Conservation (phyloP, 169 alveolate species). For the Plasmodium vivax region DNA sequence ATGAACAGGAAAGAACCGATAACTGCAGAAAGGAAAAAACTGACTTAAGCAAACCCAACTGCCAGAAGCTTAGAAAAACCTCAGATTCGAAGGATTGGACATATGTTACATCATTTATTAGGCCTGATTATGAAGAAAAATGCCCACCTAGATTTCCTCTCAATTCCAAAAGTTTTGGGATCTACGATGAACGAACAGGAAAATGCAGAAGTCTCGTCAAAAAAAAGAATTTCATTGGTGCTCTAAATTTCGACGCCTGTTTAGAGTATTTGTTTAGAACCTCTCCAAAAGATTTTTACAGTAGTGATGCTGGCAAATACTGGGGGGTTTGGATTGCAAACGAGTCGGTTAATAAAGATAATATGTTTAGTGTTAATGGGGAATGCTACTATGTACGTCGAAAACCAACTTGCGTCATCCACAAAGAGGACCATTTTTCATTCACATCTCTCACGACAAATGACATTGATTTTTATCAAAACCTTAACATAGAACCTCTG, state of each 20-base stretch:
- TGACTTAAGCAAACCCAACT: constrained; percentile 36
- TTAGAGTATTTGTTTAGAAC: constrained; percentile 43
- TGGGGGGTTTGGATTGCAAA: constrained; percentile 67
- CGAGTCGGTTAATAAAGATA: constrained; percentile 15
- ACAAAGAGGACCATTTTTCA: constrained; percentile 55
- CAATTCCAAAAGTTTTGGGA: constrained; percentile 50
- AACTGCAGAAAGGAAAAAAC: constrained; percentile 16
- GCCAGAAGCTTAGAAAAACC: constrained; percentile 39
- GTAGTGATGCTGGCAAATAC: neutral
- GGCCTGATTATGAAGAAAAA: constrained; percentile 74
- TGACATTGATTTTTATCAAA: constrained; percentile 47
- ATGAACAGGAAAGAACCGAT: constrained; percentile 44
- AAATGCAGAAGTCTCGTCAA: constrained; percentile 44
- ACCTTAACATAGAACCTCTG: neutral
- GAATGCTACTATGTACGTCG: constrained; percentile 34
- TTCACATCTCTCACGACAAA: constrained; percentile 68
- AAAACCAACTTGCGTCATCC: constrained; percentile 64
- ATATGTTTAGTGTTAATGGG: constrained; percentile 1
- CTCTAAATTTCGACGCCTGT: constrained; percentile 2
- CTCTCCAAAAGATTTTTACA: neutral
- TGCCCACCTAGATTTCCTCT: constrained; percentile 72
- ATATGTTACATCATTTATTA: constrained; percentile 53
- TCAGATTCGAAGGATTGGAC: constrained; percentile 47
- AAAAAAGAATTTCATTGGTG: neutral
- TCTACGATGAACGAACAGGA: constrained; percentile 56